Evolutionary conservation across 2,329 filamentous ascomycete genomes (phyloP), one percentile per base, ranked within the genome.

Genomic region (Dactylonectria macrodidyma): DNA sequence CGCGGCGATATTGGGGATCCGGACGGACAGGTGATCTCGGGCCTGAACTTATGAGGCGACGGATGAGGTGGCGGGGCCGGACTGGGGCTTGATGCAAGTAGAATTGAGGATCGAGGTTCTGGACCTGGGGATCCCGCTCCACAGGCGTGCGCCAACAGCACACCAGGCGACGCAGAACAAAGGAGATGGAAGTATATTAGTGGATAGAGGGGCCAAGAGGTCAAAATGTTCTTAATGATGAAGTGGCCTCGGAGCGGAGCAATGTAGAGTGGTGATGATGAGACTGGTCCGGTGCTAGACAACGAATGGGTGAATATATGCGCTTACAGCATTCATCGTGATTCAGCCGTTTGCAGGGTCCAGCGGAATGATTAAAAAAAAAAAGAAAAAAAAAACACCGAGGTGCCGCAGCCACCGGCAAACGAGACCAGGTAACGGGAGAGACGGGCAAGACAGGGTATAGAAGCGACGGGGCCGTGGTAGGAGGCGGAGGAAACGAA

Each of bases 371-470:
- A 66, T 60, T 30, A 5, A 7, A 30, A 7, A 30, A 5, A 30
- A 30, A 30, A 4, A 30, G 7, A 50, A 44, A 69, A 67, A 63
- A 38, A 64, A 54, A 62, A 60, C 62, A 14, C 36, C 16, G 70
- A 62, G 71, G 62, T 75, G 65, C 70, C 62, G 72, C 67, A 75
- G 72, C 71, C 67, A 73, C 73, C 62, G 67, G 70, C 70, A 70
- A 74, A 71, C 56, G 62, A 66, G 67, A 61, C 59, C 63, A 67
- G 70, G 62, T 54, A 71, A 62, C 60, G 50, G 66, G 62, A 72
- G 70, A 54, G 38, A 41, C 26, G 41, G 48, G 64, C 59, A 70
- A 63, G 50, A 50, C 55, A 64, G 64, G 69, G 73, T 68, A 72
- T 66, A 44, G 70, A 75, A 70, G 73, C 69, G 66, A 73, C 51